These are phyloP conservation scores for Fraxinus albicans DNA, from an alignment of 305 asterid genomes.

Conservation along the genomic window DNA sequence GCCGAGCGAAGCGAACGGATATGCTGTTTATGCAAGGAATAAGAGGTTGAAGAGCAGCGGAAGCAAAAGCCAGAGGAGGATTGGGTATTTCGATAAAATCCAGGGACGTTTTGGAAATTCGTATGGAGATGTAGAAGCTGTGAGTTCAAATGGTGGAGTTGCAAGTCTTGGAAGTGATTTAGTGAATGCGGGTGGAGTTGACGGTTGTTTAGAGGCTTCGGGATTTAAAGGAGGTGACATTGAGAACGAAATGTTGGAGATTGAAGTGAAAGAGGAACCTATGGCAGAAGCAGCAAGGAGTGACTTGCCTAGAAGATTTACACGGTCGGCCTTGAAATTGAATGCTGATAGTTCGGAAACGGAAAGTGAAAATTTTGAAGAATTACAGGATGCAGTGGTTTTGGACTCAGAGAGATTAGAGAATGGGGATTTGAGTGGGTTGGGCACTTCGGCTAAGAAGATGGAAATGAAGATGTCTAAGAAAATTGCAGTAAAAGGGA, in stretches of 20 bases:
- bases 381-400: slow-evolving; percentile 48
- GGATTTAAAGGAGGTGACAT: slow-evolving; percentile 20
- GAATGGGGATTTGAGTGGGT: slow-evolving; percentile 30
- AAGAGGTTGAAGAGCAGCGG: slow-evolving; percentile 52
- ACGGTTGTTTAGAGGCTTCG: slow-evolving; percentile 27
- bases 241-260: slow-evolving; percentile 54
- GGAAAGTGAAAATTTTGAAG: slow-evolving; percentile 25
- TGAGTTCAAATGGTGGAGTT: slow-evolving; percentile 29
- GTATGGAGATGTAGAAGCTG: slow-evolving; percentile 28
- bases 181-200: slow-evolving; percentile 29
- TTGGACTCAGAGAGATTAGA: slow-evolving; percentile 48
- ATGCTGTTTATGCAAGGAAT: slow-evolving; percentile 65
- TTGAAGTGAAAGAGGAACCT: slow-evolving; percentile 58
- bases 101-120: slow-evolving; percentile 23
- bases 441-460: slow-evolving; percentile 46
- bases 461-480: slow-evolving; percentile 72
- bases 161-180: slow-evolving; percentile 26
- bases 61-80: slow-evolving; percentile 21
- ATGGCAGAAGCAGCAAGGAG: slow-evolving; percentile 8
- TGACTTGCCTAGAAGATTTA: slow-evolving; percentile 43
- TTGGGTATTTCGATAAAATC: slow-evolving; percentile 26
- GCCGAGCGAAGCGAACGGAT: slow-evolving; percentile 57
- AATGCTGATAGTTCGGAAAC: slow-evolving; percentile 31
- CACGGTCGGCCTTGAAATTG: slow-evolving; percentile 47
- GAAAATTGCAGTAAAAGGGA: slow-evolving; percentile 53